Base-by-base conservation (phyloP, 73 alveolate genomes). In the Durusdinium trenchii region DNA sequence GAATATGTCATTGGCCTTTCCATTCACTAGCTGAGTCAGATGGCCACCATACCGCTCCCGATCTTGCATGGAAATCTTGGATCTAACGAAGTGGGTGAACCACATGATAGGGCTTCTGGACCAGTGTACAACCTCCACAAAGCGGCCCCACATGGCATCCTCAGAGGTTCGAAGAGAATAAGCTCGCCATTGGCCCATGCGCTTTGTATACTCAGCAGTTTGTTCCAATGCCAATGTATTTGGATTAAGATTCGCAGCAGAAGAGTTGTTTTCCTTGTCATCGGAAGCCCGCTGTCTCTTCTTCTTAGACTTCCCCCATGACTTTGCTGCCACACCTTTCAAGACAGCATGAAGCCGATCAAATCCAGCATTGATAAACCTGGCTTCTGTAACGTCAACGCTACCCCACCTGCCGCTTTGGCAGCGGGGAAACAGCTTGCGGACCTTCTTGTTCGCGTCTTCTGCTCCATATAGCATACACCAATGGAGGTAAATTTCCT, bases 401-500 rank as follows among this genome's bases (percentile, higher is more conserved):
- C 36, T 20, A 0, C 95, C 95, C 95, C 95, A 86, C 38, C 95
- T 54, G 3, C 47, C 60, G 16, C 64, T 40, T 28, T 62, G 38
- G 32, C 95, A 86, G 38, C 30, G 54, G 16, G 95, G 95, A 60
- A 86, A 86, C 60, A 86, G 28, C 10, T 86, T 86, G 12, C 45
- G 54, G 57, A 42, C 95, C 28, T 3, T 3, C 32, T 36, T n/a
- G 43, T 40, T 2, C 32, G 64, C 95, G 1, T 40, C 18, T 16
- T 2, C 36, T 5, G 95, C 95, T 43, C 95, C 95, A 42, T 32
- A 86, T 10, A 32, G 45, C 23, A 32, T 5, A 20, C 48, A 48
- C 95, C 95, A 86, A 3, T 3, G 1, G 23, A 18, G 61, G 95
- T 86, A 86, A 42, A 86, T 3, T 26, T 16, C 40, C 47, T 43